These are phyloP conservation scores for Macrophomina tecta DNA, from an alignment of 2,329 filamentous ascomycete genomes.

Conservation along the genomic window DNA sequence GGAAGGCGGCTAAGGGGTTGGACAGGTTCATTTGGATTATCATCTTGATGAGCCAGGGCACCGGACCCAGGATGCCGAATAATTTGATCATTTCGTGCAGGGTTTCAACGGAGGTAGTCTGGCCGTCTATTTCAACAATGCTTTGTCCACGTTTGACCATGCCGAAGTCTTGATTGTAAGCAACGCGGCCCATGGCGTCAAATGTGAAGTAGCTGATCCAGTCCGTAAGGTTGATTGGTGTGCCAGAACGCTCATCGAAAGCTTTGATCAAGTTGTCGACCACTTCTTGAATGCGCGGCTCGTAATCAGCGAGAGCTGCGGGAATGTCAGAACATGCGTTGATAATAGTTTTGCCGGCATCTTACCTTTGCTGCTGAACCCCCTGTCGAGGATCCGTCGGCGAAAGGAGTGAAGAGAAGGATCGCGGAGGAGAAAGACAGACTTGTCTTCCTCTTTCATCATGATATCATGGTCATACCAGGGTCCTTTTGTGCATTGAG, in stretches of 20 bases:
- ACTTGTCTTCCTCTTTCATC: constrained; percentile 33
- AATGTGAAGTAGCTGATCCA: constrained; percentile 52
- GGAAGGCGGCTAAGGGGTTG: constrained; percentile 2
- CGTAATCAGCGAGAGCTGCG: constrained; percentile 34
- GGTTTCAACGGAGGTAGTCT: background rate
- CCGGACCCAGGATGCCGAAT: constrained; percentile 40
- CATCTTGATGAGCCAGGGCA: constrained; percentile 47
- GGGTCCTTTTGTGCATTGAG: constrained; percentile 40
- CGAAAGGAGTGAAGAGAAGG: constrained; percentile 36
- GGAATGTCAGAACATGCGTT: background rate
- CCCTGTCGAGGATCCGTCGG: constrained; percentile 42
- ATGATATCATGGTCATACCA: constrained; percentile 36
- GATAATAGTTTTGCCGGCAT: too few species aligned
- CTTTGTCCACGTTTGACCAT: constrained; percentile 40
- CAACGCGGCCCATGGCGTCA: constrained; percentile 57
- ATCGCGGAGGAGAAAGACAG: constrained; percentile 33
- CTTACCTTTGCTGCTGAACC: constrained; percentile 37
- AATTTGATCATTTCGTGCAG: constrained; percentile 45
- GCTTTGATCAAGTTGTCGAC: constrained; percentile 36
- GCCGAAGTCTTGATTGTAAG: constrained; percentile 49
- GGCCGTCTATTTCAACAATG: constrained; percentile 38
- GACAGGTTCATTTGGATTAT: constrained; percentile 28
- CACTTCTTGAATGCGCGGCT: constrained; percentile 43
- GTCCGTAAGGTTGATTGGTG: constrained; percentile 37
- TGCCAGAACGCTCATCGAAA: constrained; percentile 35